Evolutionary conservation across 805 yeast species (phyloP), one percentile per base, ranked within the genome.

Genomic region (Torulaspora maleeae): DNA sequence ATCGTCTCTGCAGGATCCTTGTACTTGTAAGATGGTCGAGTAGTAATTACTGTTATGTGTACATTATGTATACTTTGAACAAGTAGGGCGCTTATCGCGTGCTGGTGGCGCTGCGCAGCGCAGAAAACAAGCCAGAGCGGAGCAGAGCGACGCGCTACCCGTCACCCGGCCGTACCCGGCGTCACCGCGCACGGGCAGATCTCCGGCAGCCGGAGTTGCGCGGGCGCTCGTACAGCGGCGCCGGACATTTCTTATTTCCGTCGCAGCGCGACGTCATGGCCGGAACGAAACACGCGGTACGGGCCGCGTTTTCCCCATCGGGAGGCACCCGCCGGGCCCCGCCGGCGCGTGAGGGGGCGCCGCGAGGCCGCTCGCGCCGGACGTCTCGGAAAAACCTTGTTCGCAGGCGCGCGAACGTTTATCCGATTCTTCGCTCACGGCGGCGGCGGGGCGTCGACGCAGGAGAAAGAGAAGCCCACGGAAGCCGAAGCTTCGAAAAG

Each of bases 1-100:
- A 85, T 93, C 53, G 98, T 93, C 43, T 84, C 95, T 54, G 98
- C 98, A 19, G 96, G 96, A 22, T 89, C 97, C 3, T 75, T 93
- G 72, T 93, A 93, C 67, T 63, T 80, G 50, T 66, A 56, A 47
- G 17, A 16, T 17, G 17, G 24, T 28, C 15, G 19, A 4, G 35
- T 32, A 9, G 35, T 15, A 16, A 16, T 20, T 22, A 20, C 9
- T 13, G 24, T 38, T 20, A 7, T 15, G 3, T 11, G 12, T 24
- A 27, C 12, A 27, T 30, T 29, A 20, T 38, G 11, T 20, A 13
- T 12, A 28, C 12, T 29, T 32, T 15, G n/a, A 32, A 3, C 27
- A 28, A 16, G n/a, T 9, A 29, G 27, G 27, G 9, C 35, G 29
- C 39, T 27, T 38, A 22, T 38, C 25, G 25, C 25, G 25, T 22